Percentiles rank a stretch among this genome's conserved stretches.
phyloP scores from a whole-genome alignment of 148 eudicot species.

The Camellia sinensis region DNA sequence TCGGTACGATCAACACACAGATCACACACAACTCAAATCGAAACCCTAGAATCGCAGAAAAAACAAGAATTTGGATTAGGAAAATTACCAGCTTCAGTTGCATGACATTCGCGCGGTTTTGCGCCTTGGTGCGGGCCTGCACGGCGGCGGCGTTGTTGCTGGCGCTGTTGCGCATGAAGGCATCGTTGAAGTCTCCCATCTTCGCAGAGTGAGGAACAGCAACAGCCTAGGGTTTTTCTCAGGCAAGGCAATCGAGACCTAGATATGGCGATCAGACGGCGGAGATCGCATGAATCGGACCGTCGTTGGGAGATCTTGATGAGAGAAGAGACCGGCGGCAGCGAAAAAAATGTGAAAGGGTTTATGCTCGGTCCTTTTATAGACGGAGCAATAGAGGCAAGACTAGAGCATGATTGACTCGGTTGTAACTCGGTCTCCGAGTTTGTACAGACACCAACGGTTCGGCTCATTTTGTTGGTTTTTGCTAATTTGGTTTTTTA shows the following conservation, averaged over 20 bases:
- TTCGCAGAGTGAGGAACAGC: conserved; percentile 6
- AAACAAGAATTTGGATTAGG: background rate
- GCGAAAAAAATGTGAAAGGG: conserved; percentile 5
- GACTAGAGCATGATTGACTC: too few relatives aligned
- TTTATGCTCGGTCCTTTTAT: conserved; percentile 7
- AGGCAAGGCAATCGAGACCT: background rate
- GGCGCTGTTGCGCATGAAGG: conserved; percentile 72
- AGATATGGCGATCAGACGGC: conserved; percentile 20
- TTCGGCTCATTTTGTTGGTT: background rate
- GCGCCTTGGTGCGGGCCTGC: conserved; percentile 79
- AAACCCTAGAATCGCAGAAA: background rate
- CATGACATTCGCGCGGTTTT: conserved; percentile 80
- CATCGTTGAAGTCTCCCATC: conserved; percentile 72
- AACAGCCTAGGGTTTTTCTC: conserved; percentile 21
- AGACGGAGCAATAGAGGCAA: background rate
- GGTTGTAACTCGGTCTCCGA: too few relatives aligned
- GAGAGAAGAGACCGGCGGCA: background rate
- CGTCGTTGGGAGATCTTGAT: background rate
- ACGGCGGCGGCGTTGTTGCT: conserved; percentile 55
- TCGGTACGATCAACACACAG: background rate
- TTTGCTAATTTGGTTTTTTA: too few relatives aligned
- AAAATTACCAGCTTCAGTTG: conserved; percentile 67
- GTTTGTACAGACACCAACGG: background rate
- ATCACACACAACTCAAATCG: background rate
- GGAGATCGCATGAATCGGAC: background rate